These are phyloP conservation scores for Karstenula rhodostoma DNA, from an alignment of 2,329 filamentous ascomycete species.

Conservation along the genomic window DNA sequence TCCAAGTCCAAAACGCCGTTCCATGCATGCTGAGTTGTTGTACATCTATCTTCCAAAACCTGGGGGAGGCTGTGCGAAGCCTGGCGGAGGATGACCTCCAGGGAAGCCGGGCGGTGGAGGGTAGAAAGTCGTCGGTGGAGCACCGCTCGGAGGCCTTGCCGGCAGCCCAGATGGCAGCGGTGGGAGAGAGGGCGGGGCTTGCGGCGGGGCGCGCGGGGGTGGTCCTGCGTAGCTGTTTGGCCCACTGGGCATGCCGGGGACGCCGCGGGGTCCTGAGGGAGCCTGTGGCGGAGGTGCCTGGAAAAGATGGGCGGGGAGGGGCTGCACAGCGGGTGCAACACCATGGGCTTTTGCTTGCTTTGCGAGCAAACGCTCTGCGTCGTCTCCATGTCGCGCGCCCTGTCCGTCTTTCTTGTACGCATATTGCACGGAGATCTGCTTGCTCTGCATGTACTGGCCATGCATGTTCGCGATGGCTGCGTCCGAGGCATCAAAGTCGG, in stretches of 20 bases:
- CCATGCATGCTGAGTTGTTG: constrained; percentile 2
- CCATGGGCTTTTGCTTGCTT: constrained; percentile 94
- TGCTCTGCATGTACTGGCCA: constrained; percentile 95
- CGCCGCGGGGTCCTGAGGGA: constrained; percentile 44
- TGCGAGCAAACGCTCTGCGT: constrained; percentile 90
- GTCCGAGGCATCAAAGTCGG: constrained; percentile 92
- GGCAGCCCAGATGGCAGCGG: constrained; percentile 69
- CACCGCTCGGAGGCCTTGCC: constrained; percentile 75
- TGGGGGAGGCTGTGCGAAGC: constrained; percentile 29
- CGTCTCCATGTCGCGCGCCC: constrained; percentile 93
- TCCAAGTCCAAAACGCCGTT: constrained; percentile 6
- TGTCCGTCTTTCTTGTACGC: constrained; percentile 99
- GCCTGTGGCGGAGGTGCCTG: constrained; percentile 41
- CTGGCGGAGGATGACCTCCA: constrained; percentile 26
- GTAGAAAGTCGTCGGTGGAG: constrained; percentile 55
- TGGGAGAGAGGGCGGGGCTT: constrained; percentile 59
- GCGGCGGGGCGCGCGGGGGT: constrained; percentile 45
- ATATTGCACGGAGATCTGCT: constrained; percentile 95
- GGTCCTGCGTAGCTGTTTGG: constrained; percentile 52
- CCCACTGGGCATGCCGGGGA: constrained; percentile 49
- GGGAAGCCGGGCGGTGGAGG: constrained; percentile 39
- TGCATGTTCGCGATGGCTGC: constrained; percentile 92
- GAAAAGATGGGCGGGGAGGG: constrained; percentile 77
- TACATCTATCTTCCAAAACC: constrained; percentile 19
- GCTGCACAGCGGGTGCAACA: constrained; percentile 81